Base-by-base conservation (phyloP, 2,329 filamentous ascomycete species). In the Trichoderma endophyticum region DNA sequence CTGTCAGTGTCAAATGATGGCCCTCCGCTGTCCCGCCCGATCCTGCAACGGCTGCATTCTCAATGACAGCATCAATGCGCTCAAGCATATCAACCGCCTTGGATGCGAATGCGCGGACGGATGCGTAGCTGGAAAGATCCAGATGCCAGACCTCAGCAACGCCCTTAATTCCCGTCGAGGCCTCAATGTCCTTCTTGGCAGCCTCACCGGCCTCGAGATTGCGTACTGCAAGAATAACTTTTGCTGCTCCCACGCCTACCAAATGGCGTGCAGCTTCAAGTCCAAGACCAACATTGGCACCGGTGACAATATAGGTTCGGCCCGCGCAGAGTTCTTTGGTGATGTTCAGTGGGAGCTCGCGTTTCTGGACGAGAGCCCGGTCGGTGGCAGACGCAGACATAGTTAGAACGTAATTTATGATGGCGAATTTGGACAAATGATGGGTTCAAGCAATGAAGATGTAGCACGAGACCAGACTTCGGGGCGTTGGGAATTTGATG, bases 171-270 rank as follows among this genome's bases (percentile, higher is more conserved):
- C 71, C 60, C 0, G 78, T 83, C 2, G 77, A 74, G 11, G 76
- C 76, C 36, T 81, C 78, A 39, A 83, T 82, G 18, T 81, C 77
- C 4, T 72, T 73, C 64, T 79, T 78, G 30, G 86, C 86, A 1
- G 76, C 80, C 28, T 84, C 79, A 51, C 82, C 85, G 61, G 83
- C 84, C 3, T 79, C 77, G 2, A 81, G 62, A 51, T 76, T 78
- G 43, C 85, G 82, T 14, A 81, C 81, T 36, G 79, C 83, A 21
- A 87, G 75, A 57, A 86, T 83, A n/a, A 87, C 79, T 28, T 80
- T 81, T n/a, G 76, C 73, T 4, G 83, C 83, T 1, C 79, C 77
- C 30, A 85, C 79, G 6, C 77, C 77, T 6, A 80, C 77, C 71
- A 84, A 80, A 71, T 85, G 82, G 3, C 80, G 79, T 11, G 82